Evolutionary conservation across 208 protist species (phyloP), one percentile per base, ranked within the genome.

Genomic region (Trypanosoma theileri): DNA sequence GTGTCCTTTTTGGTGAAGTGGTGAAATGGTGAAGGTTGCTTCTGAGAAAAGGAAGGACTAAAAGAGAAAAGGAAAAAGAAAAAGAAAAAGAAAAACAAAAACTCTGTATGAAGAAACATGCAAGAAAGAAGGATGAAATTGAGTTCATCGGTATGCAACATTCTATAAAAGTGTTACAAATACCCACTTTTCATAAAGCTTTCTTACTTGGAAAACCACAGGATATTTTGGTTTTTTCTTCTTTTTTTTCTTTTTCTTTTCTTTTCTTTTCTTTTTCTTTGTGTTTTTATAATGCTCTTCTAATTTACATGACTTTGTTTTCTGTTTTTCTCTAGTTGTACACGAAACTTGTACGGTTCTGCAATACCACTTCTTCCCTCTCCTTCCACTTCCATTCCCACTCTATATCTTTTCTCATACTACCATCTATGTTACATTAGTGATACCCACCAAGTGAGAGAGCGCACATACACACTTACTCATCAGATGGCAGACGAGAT

Each of bases 1-100:
- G 99, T 99, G 97, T 79, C 86, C 98, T 10, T 99, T 98, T 50
- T 99, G 98, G 98, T 99, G 84, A 57, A 41, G n/a, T 24, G 17
- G 17, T 56, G n/a, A n/a, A n/a, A n/a, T 22, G n/a, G 52, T n/a
- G n/a, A n/a, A n/a, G 52, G 52, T 56, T 22, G 12, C 8, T 26
- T 24, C 13, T 4, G 22, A 56, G n/a, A 12, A 24, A 22, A 22
- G 52, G 26, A 59, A 50, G 17, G 16, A 26, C 7, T 24, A 48
- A 71, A 35, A 56, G 78, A 8, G 10, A 48, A 21, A 53, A 69
- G 12, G 57, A 42, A 50, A 35, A 35, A 6, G 28, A 35, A 8
- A 8, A 35, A 35, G 6, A 35, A 35, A 35, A 35, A 35, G 6
- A 35, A 35, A 35, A 35, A 35, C 1, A 35, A 35, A 35, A 35